phyloP scores from a whole-genome alignment of 2,329 filamentous ascomycete genomes.

The Botrytis galanthina region DNA sequence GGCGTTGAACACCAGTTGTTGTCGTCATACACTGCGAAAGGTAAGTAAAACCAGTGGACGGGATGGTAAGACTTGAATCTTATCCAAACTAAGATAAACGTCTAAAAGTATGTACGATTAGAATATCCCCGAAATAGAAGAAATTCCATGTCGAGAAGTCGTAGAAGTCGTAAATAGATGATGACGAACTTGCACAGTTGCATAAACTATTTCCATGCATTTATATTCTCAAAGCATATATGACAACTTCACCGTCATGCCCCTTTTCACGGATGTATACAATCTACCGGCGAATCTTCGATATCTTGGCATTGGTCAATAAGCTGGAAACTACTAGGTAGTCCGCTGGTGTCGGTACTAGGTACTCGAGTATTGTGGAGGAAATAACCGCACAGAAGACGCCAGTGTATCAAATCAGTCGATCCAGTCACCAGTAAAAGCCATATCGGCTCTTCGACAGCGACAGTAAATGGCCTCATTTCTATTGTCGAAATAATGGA shows the following conservation, averaged over 20 bases:
- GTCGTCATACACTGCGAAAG: not conserved
- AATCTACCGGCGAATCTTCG: not conserved
- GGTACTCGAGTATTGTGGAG: not conserved
- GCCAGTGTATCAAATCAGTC: not conserved
- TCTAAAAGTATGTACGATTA: not conserved
- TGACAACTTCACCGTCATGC: not conserved
- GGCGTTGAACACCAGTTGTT: not conserved
- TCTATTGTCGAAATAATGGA: not conserved
- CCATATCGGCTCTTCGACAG: not conserved
- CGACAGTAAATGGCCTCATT: not conserved
- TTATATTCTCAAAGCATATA: not conserved
- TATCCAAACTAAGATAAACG: not conserved
- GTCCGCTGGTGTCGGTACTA: not conserved
- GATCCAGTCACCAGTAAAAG: not conserved
- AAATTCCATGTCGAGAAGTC: not conserved
- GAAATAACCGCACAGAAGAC: not conserved
- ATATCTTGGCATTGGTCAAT: conserved; percentile 4
- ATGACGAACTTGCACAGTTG: not conserved
- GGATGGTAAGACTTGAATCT: not conserved
- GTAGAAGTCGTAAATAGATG: too few relatives aligned
- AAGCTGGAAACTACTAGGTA: not conserved
- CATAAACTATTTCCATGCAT: not conserved
- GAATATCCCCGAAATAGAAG: not conserved
- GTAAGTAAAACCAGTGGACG: not conserved
- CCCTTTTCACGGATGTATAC: not conserved